A percentile compares a stretch with the other conserved stretches of the same genome.
Evolutionary conservation across 257 asterid species (phyloP).

Genomic region (Fraxinus cuspidata): DNA sequence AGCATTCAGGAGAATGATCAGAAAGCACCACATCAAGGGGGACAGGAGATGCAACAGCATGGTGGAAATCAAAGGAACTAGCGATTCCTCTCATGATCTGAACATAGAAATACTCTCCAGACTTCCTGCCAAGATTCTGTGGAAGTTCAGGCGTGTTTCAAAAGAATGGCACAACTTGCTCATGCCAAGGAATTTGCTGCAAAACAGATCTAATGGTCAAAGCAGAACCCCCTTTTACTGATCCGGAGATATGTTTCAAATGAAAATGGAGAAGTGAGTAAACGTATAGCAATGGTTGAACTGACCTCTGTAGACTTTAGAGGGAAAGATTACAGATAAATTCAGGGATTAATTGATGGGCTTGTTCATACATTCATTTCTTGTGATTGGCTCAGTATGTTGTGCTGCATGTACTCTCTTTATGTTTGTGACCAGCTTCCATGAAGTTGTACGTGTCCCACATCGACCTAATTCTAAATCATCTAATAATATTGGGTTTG

Average conservation of each 20-base stretch:
- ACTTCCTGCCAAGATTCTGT: slow-evolving; percentile 40
- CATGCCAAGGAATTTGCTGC: slow-evolving; percentile 32
- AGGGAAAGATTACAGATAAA: slow-evolving; percentile 32
- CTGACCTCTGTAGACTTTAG: slow-evolving; percentile 44
- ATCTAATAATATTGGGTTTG: slow-evolving; percentile 4
- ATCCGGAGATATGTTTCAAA: slow-evolving; percentile 37
- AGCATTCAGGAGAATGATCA: background rate
- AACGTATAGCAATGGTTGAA: slow-evolving; percentile 34
- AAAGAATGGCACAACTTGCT: slow-evolving; percentile 39
- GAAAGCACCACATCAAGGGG: background rate
- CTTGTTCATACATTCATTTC: slow-evolving; percentile 40
- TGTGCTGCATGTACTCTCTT: slow-evolving; percentile 38
- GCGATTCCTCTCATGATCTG: slow-evolving; percentile 38
- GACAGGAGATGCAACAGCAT: background rate
- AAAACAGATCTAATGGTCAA: slow-evolving; percentile 34
- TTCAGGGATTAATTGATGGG: slow-evolving; percentile 40
- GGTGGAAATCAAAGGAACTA: slow-evolving; percentile 31
- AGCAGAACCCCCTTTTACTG: slow-evolving; percentile 34
- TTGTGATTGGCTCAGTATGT: slow-evolving; percentile 36
- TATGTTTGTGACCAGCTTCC: slow-evolving; percentile 47
- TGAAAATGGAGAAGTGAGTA: slow-evolving; percentile 26
- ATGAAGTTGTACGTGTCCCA: slow-evolving; percentile 38
- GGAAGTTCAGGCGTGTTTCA: slow-evolving; percentile 48
- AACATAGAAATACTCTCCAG: slow-evolving; percentile 41
- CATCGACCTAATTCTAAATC: slow-evolving; percentile 16